These are phyloP conservation scores for Phylloporus sp. DNA, from an alignment of 768 basidiomycete genomes.

Conservation along the genomic window DNA sequence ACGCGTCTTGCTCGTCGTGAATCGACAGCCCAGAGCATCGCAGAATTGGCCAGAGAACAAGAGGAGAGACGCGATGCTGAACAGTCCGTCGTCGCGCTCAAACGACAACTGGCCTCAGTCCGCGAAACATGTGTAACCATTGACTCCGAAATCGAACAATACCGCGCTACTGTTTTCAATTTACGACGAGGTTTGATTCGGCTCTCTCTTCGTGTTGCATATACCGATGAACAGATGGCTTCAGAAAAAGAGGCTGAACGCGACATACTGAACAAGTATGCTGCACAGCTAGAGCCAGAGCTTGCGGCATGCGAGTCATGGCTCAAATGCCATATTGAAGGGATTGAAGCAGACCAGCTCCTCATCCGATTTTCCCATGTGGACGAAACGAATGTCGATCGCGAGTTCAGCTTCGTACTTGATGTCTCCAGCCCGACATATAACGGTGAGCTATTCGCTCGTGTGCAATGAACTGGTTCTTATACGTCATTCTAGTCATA, in stretches of 20 bases:
- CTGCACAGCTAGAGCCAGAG: conserved; percentile 49
- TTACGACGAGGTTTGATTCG: conserved; percentile 54
- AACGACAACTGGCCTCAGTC: conserved; percentile 61
- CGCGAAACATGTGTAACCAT: conserved; percentile 54
- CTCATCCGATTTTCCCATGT: conserved; percentile 68
- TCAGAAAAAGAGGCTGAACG: conserved; percentile 68
- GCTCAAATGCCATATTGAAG: conserved; percentile 68
- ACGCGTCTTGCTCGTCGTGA: not conserved
- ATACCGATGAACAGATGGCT: not conserved
- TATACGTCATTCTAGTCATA: conserved; percentile 48
- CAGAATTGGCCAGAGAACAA: conserved; percentile 64
- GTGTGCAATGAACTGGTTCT: not conserved
- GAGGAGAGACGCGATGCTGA: conserved; percentile 71
- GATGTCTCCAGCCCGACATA: conserved; percentile 61
- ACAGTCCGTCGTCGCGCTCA: conserved; percentile 51
- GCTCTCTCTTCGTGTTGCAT: not conserved
- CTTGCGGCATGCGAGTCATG: conserved; percentile 50
- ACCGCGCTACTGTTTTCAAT: conserved; percentile 55
- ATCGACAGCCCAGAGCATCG: not conserved
- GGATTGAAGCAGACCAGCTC: conserved; percentile 66
- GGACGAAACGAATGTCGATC: conserved; percentile 50
- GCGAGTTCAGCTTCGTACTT: conserved; percentile 72
- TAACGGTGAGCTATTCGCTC: conserved; percentile 47
- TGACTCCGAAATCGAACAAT: conserved; percentile 70
- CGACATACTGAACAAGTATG: conserved; percentile 48